Evolutionary conservation across 1,284 basidiomycete species (phyloP).

Genomic region (Papiliotrema laurentii): DNA sequence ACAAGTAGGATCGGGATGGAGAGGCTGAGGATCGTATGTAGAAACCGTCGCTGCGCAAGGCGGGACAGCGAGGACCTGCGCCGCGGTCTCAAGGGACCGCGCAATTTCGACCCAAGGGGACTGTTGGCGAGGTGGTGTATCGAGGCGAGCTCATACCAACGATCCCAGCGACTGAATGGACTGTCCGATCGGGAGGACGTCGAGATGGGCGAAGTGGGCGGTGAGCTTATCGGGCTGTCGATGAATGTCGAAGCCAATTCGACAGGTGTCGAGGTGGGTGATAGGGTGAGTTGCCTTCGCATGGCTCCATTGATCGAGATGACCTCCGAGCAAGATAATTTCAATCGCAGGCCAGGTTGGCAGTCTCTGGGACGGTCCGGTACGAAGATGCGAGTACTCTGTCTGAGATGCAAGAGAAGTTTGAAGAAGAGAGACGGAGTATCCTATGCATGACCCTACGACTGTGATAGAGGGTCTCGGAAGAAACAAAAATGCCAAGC

Average conservation of each 20-base stretch:
- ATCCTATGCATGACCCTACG: too few relatives aligned
- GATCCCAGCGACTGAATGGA: neutral
- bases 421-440: too few relatives aligned
- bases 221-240: neutral
- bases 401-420: too few relatives aligned
- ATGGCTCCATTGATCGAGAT: too few relatives aligned
- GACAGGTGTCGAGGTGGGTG: neutral
- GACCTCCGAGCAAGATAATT: too few relatives aligned
- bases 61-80: neutral
- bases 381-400: too few relatives aligned
- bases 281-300: neutral
- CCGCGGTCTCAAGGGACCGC: conserved; percentile 1
- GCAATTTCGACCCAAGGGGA: neutral
- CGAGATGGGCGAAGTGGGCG: neutral
- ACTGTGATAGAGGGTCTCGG: too few relatives aligned
- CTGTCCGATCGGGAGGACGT: neutral
- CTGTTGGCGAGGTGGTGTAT: neutral
- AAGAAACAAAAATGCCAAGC: too few relatives aligned
- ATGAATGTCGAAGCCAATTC: neutral
- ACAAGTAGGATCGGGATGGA: neutral
- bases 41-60: neutral
- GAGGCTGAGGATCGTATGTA: neutral
- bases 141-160: too few relatives aligned
- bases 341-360: too few relatives aligned
- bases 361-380: too few relatives aligned